Base-by-base conservation (phyloP, 2,329 filamentous ascomycete species). In the Penicillium expansum region DNA sequence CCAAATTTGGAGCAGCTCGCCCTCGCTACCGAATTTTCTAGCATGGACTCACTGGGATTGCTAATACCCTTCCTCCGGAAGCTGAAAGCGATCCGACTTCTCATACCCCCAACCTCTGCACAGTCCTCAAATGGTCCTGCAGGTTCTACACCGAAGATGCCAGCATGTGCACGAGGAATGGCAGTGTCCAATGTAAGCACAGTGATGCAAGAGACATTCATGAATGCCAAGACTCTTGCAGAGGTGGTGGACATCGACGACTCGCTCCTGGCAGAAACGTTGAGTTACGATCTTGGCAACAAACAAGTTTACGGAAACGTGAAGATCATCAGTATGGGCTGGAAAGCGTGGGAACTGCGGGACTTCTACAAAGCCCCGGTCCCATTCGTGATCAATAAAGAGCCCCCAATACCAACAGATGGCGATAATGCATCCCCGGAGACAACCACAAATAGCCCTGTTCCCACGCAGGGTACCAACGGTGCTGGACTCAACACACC, bases 1-100 rank as follows among this genome's bases (percentile, higher is more conserved):
- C 83, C 84, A 0, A 78, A 85, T 52, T 72, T 87, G 14, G 83
- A 85, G 58, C 83, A 87, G 62, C 72, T 87, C 1, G 83, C 78
- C 27, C 71, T 86, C 22, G 78, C 82, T 8, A 74, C 81, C 16
- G 73, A 79, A 11, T 61, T 73, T 16, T 67, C 69, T 35, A 72
- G 71, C 61, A 67, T 78, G 64, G 72, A 79, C 11, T 69, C 72
- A 13, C 51, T 77, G 20, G 64, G 69, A 7, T 60, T 77, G 44
- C 63, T 78, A 11, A 63, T 76, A 32, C 77, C 77, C 33, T 73
- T 76, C 57, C 70, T 77, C 39, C 69, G 71, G 7, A 75, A 77
- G 13, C 62, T 77, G 7, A 64, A 63, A 22, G 76, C 76, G 0
- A 52, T 80, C 5, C 72, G 78, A 11, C 62, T 80, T 22, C 64